phyloP scores from a whole-genome alignment of 257 asterid species.

The Capsicum pubescens region DNA sequence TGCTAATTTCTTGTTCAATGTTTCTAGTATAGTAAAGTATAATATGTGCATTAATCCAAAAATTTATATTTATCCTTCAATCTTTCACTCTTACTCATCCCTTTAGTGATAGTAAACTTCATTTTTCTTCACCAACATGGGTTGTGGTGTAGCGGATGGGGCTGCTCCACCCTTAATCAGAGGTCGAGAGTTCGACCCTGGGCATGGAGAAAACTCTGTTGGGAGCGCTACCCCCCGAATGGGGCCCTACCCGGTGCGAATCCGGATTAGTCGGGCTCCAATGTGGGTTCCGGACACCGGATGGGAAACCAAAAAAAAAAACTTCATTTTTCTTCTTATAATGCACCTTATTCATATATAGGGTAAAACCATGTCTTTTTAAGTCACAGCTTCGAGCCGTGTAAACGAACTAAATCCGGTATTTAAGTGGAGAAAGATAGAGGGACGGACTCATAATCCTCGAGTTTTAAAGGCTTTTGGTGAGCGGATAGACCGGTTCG shows the following conservation, averaged over 20 bases:
- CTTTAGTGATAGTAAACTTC: background rate
- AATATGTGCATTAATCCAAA: constrained; percentile 43
- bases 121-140: background rate
- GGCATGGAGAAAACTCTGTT: no score
- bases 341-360: background rate
- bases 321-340: no score
- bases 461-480: background rate
- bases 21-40: constrained; percentile 49
- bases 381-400: background rate
- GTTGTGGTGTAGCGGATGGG: no score
- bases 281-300: no score
- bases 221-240: no score
- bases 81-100: background rate
- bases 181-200: no score
- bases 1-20: constrained; percentile 47
- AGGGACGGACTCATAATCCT: background rate
- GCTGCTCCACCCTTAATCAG: no score
- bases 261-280: no score
- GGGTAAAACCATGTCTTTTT: background rate
- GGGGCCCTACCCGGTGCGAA: no score
- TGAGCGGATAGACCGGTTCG: background rate
- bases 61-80: constrained; percentile 30
- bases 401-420: background rate
- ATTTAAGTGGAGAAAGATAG: background rate
- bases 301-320: no score